phyloP scores from a whole-genome alignment of 2,329 filamentous ascomycete species.

The Trichoderma polysporum region DNA sequence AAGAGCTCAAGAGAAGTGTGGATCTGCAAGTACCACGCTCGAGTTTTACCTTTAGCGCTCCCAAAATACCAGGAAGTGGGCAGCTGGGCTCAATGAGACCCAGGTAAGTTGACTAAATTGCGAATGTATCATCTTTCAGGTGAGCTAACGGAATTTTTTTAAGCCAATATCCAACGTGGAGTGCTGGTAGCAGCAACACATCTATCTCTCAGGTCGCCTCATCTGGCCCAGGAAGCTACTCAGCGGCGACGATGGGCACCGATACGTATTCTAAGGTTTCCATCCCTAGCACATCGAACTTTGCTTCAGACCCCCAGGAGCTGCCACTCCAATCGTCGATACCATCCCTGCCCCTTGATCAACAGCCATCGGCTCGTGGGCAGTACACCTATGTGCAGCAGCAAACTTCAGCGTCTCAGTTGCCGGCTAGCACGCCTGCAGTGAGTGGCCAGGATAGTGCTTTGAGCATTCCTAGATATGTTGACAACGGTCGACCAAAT shows the following conservation, averaged over 20 bases:
- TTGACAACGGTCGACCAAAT: constrained; percentile 55
- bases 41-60: constrained; percentile 58
- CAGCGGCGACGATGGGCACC: constrained; percentile 49
- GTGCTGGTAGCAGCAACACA: constrained; percentile 42
- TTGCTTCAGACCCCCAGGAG: constrained; percentile 53
- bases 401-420: constrained; percentile 50
- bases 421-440: constrained; percentile 42
- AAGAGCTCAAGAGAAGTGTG: constrained; percentile 52
- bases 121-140: background rate
- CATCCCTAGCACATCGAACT: constrained; percentile 48
- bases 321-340: constrained; percentile 54
- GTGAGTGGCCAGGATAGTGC: constrained; percentile 44
- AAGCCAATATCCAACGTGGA: constrained; percentile 61
- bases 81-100: constrained; percentile 56
- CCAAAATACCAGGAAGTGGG: constrained; percentile 52
- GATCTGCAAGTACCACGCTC: constrained; percentile 57
- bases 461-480: constrained; percentile 56
- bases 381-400: constrained; percentile 57
- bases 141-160: background rate
- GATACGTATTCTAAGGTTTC: constrained; percentile 56
- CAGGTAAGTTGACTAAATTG: constrained; percentile 48
- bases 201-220: constrained; percentile 50
- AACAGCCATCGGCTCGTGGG: constrained; percentile 47
- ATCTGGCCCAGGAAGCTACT: constrained; percentile 47
- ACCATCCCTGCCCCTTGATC: constrained; percentile 55